Evolutionary conservation across 805 yeast genomes (phyloP).

Genomic region (Cyberlindnera bimundalis): DNA sequence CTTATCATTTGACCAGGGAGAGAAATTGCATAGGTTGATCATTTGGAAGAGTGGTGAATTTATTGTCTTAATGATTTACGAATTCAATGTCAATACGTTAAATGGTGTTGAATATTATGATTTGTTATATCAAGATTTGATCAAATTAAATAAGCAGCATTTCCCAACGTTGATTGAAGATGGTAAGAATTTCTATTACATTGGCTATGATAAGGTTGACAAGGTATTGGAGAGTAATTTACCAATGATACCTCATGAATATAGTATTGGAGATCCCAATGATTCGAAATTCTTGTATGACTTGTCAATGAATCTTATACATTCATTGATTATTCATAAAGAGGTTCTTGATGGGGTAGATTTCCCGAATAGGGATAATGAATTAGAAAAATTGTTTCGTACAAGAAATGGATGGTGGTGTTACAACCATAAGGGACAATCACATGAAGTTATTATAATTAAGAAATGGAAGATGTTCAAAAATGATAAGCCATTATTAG

Average conservation of each 20-base stretch:
- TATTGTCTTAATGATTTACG: conserved; percentile 17
- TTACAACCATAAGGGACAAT: conserved; percentile 9
- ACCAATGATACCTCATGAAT: conserved; percentile 14
- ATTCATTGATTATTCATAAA: conserved; percentile 18
- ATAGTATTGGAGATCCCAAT: conserved; percentile 13
- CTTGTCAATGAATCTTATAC: conserved; percentile 10
- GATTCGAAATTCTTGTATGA: conserved; percentile 15
- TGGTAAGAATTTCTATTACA: conserved; percentile 16
- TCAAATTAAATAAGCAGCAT: conserved; percentile 10
- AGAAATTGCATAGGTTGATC: conserved; percentile 19
- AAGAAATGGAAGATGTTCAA: conserved; percentile 19
- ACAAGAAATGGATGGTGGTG: conserved; percentile 28
- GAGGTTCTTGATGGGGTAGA: conserved; percentile 15
- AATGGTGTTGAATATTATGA: conserved; percentile 19
- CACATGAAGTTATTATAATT: conserved; percentile 14
- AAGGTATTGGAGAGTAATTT: conserved; percentile 17
- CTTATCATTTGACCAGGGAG: conserved; percentile 15
- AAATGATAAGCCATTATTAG: conserved; percentile 14
- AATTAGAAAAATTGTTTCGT: conserved; percentile 19
- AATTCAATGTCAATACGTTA: conserved; percentile 18
- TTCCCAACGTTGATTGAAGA: conserved; percentile 7
- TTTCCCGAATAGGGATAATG: conserved; percentile 2
- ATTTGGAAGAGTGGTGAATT: conserved; percentile 13
- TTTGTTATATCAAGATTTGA: conserved; percentile 4
- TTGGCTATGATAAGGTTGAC: conserved; percentile 9